phyloP scores from a whole-genome alignment of 2,329 filamentous ascomycete genomes.

The Coniosporium tulheliwenetii region DNA sequence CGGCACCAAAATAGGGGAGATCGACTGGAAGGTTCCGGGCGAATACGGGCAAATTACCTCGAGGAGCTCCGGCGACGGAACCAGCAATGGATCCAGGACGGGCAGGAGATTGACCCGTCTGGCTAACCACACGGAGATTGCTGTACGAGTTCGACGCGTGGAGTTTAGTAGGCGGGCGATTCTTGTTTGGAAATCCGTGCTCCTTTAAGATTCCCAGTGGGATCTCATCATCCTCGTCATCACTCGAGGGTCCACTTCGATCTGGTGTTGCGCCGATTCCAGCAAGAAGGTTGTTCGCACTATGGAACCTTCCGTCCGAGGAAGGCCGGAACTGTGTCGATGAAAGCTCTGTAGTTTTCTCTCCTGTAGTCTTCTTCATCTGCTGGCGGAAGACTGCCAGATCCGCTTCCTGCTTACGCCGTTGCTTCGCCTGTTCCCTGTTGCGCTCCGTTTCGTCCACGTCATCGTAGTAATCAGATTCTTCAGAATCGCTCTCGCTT shows the following conservation, averaged over 20 bases:
- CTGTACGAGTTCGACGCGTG: slow-evolving; percentile 50
- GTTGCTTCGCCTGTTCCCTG: slow-evolving; percentile 56
- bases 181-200: slow-evolving; percentile 73
- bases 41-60: slow-evolving; percentile 57
- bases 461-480: slow-evolving; percentile 48
- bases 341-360: slow-evolving; percentile 41
- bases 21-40: slow-evolving; percentile 70
- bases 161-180: slow-evolving; percentile 55
- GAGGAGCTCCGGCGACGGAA: slow-evolving; percentile 25
- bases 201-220: slow-evolving; percentile 75
- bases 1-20: slow-evolving; percentile 60
- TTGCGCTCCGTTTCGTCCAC: slow-evolving; percentile 68
- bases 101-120: slow-evolving; percentile 32
- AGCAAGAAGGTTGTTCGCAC: neutral
- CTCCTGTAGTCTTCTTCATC: slow-evolving; percentile 92
- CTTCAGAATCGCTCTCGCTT: slow-evolving; percentile 34
- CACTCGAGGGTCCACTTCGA: slow-evolving; percentile 16
- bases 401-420: slow-evolving; percentile 78
- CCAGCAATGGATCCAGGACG: slow-evolving; percentile 41
- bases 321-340: no score
- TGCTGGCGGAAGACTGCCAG: slow-evolving; percentile 81
- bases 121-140: slow-evolving; percentile 30
- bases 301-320: no score
- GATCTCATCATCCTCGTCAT: slow-evolving; percentile 75
- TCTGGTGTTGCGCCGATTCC: neutral